Base-by-base conservation (phyloP, 352 stramenopile genomes). In the Blastocystis sp. region DNA sequence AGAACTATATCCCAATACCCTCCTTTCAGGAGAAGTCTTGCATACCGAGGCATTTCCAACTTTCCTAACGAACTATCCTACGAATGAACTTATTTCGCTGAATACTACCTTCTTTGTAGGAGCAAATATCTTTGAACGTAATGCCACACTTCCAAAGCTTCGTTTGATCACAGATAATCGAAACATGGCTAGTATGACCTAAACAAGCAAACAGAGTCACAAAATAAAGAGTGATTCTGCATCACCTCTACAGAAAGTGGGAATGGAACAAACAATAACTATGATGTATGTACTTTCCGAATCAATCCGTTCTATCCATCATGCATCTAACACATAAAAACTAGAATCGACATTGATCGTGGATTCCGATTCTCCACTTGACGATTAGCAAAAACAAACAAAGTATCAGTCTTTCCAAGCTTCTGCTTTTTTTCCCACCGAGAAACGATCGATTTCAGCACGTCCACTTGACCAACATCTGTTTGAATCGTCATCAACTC, bases 31-130 rank as follows among this genome's bases (percentile, higher is more conserved):
- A 85, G 56, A n/a, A 85, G 43, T 50, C 73, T 30, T 24, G 53
- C 73, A 43, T 66, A 85, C 24, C 47, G 53, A 7, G 73, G 53
- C 73, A 85, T 68, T n/a, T 66, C 73, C 20, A 85, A n/a, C 39
- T 85, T 85, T 54, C 73, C 73, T 26, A 85, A 24, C 13, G 73
- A 85, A 8, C 16, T 66, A 65, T 85, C 73, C 73, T 85, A n/a
- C 9, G 30, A 7, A 47, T 66, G 9, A 69, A 20, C 16, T 37
- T 11, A 24, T 11, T 64, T 37, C 6, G 34, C 8, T 20, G 30
- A 9, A 50, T 18, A 1, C 16, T 50, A 66, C 73, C 73, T 85
- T 85, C 53, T 85, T 85, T 0, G 73, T 85, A n/a, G 73, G 73
- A 13, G 43, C 26, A 26, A 85, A 85, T 24, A 69, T 20, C 53